These are phyloP conservation scores for Xylaria telfairii DNA, from an alignment of 495 filamentous ascomycete species.

Conservation along the genomic window DNA sequence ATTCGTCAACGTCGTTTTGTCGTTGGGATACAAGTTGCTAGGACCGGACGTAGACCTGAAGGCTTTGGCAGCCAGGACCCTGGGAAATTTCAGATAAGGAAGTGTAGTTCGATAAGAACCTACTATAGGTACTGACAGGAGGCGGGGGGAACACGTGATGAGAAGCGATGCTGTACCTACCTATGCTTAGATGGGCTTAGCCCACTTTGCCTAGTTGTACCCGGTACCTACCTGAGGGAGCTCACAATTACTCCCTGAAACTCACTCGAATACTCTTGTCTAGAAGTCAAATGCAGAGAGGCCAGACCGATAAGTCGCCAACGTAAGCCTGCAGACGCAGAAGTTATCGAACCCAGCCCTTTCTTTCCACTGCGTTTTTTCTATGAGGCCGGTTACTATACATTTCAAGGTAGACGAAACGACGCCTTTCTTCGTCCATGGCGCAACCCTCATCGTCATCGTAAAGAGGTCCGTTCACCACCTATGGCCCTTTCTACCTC, in stretches of 20 bases:
- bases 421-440: neutral
- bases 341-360: neutral
- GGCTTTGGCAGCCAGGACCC: no score
- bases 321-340: neutral
- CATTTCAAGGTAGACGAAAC: neutral
- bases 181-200: no score
- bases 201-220: no score
- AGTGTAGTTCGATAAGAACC: no score
- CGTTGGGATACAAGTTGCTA: neutral
- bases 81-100: slow-evolving; percentile 9
- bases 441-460: neutral
- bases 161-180: no score
- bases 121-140: no score
- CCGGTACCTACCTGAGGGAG: no score
- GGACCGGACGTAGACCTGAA: neutral
- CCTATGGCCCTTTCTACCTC: neutral
- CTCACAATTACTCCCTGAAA: no score
- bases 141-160: no score
- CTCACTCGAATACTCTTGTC: neutral
- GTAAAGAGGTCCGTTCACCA: no score
- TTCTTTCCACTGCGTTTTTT: neutral
- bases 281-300: neutral
- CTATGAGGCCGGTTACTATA: slow-evolving; percentile 3
- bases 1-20: neutral
- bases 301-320: neutral